Evolutionary conservation across 176 grass and related monocot genomes (phyloP), one percentile per base, ranked within the genome.

Genomic region (Musa troglodytarum): DNA sequence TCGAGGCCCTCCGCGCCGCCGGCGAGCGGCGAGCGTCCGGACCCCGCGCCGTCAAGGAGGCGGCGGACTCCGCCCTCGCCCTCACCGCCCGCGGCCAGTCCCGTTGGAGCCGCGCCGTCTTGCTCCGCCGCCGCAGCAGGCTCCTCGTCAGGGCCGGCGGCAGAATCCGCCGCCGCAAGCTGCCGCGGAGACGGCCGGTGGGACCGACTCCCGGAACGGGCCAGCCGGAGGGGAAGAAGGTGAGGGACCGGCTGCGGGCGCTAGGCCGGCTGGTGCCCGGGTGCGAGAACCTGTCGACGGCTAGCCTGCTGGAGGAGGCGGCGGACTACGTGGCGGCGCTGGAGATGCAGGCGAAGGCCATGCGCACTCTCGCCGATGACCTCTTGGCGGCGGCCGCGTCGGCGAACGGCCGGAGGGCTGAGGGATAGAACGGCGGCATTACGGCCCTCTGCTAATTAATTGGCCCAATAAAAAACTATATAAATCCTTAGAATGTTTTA

Each of bases 311-410:
- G 52, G 93, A 96, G 70, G 93, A 96, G 80, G 22, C 89, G 34
- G 93, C 87, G 1, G 93, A 96, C 58, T 96, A 96, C 73, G 54
- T 96, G 16, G 87, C 93, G 15, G 93, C 93, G 53, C 89, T 96
- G 59, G 81, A 92, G 89, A 87, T 96, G 89, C 93, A 96, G 81
- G 83, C 92, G 67, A 89, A 83, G 81, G 66, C 87, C 57, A 96
- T 96, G 93, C 84, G 85, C 54, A 79, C 81, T 13, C 86, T 96
- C 69, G 81, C 89, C 43, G 89, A 92, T 81, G 89, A 87, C 29
- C 69, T 96, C 11, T 90, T 87, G 1, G 89, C 87, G 0, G 29
- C 29, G 29, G 29, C 29, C 29, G 85, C 87, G 1, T 72, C 88
- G 63, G 80, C 89, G 0, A 80, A 86, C 0, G 71, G 5, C 74